Conservation (phyloP, 2,329 filamentous ascomycete genomes). For the Bipolaris cookei region DNA sequence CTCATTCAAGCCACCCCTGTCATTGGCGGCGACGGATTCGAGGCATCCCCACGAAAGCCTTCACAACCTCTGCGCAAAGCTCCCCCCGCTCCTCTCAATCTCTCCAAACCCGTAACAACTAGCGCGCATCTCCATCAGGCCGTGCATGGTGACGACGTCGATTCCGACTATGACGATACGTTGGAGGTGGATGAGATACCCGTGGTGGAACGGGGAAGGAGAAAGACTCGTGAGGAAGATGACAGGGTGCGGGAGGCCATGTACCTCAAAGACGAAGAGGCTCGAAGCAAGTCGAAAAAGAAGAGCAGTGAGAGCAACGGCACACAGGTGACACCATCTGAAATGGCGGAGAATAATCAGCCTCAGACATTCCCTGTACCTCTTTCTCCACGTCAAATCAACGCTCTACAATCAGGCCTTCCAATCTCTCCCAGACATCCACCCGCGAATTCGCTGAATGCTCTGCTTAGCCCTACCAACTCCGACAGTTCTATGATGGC, state of each 20-base stretch:
- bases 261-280: conserved; percentile 71
- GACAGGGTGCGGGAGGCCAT: conserved; percentile 76
- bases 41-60: conserved; percentile 42
- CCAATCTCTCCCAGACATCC: conserved; percentile 49
- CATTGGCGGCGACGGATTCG: conserved; percentile 46
- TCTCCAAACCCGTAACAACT: conserved; percentile 58
- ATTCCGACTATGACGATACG: conserved; percentile 84
- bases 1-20: conserved; percentile 50
- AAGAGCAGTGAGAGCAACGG: conserved; percentile 63
- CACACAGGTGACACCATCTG: conserved; percentile 45
- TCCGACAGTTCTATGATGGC: conserved; percentile 49
- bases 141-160: conserved; percentile 66
- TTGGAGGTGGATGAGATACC: conserved; percentile 71
- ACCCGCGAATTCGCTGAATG: conserved; percentile 47
- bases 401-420: conserved; percentile 39
- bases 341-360: conserved; percentile 25
- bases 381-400: conserved; percentile 42
- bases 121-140: conserved; percentile 55
- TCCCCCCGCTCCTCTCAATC: conserved; percentile 82
- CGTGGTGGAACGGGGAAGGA: conserved; percentile 69
- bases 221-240: conserved; percentile 87
- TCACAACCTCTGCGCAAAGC: conserved; percentile 70
- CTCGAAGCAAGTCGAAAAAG: conserved; percentile 76
- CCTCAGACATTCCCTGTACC: conserved; percentile 27
- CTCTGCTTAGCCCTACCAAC: conserved; percentile 58